Evolutionary conservation across 1,139 yeast species (phyloP), one percentile per base, ranked within the genome.

Genomic region (Saccharomyces hybrid): DNA sequence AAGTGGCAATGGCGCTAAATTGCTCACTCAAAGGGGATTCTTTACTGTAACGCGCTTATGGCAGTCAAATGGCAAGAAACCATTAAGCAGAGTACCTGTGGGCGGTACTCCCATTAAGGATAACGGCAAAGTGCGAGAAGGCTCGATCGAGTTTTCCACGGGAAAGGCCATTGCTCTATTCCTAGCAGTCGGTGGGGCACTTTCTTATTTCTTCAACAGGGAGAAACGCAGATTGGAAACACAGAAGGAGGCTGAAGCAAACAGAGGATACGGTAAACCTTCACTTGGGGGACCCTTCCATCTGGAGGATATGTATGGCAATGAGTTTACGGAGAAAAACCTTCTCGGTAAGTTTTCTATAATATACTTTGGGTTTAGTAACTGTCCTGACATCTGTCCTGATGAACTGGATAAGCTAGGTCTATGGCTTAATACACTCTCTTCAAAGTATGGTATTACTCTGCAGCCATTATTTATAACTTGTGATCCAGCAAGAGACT

Each of bases 321-420:
- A 85, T 30, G 73, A 71, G 23, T 93, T 93, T 70, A 88, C 97
- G 1, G 83, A 89, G 46, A 77, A 88, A 58, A 80, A 91, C 65
- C 75, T 95, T 66, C 73, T 80, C 59, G 95, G 91, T 50, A 84
- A 81, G 70, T 93, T 89, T 71, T 82, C 93, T 6, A 76, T 93
- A 53, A 72, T 93, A n/a, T 93, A 93, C 72, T 93, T 93, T 73
- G 99, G 99, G 0, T 95, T 93, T 75, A 88, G 97, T 6, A 91
- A 90, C 72, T 93, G 99, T 73, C 99, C 99, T 4, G 99, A 93
- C 72, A 91, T 93, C 54, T 93, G 99, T 72, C 99, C 99, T 9
- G 99, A 93, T 71, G 99, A 93, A 70, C 79, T 93, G 59, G 99
- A 95, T 69, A 89, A 93, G 67, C 78, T 95, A 70, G 91, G 97